phyloP scores from a whole-genome alignment of 164 flowering plant genomes.

The Santalum album region DNA sequence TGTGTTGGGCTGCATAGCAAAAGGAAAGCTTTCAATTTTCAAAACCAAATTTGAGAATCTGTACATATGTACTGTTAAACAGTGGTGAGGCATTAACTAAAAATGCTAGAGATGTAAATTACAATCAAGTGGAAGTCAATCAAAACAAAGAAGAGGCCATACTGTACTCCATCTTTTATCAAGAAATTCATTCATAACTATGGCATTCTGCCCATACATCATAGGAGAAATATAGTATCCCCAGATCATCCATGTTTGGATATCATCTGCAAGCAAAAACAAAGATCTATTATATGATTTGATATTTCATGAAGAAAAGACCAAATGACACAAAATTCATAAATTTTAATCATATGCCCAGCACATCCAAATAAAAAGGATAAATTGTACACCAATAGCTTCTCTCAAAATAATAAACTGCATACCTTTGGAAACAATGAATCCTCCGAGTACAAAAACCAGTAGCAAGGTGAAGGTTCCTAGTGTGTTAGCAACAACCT shows the following conservation, averaged over 20 bases:
- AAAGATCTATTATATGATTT: neutral
- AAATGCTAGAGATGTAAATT: neutral
- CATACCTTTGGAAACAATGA: conserved; percentile 50
- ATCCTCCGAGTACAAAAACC: conserved; percentile 59
- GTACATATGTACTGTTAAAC: too few relatives aligned
- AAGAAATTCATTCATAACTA: conserved; percentile 47
- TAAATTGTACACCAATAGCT: too few relatives aligned
- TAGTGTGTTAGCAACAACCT: conserved; percentile 35
- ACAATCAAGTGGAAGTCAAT: neutral
- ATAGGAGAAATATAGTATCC: conserved; percentile 38
- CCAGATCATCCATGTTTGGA: conserved; percentile 44
- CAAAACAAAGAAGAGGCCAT: conserved; percentile 9
- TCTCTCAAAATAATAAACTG: neutral
- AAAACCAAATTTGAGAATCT: too few relatives aligned
- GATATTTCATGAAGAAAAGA: neutral
- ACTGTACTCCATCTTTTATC: conserved; percentile 51
- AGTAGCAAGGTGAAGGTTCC: conserved; percentile 40
- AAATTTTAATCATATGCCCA: too few relatives aligned
- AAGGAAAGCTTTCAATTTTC: neutral
- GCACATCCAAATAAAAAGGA: neutral
- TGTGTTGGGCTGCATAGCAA: conserved; percentile 26
- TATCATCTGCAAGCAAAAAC: conserved; percentile 32
- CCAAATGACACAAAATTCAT: neutral
- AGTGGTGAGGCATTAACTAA: neutral
- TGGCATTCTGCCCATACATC: conserved; percentile 62